Evolutionary conservation across 257 asterid species (phyloP).

Genomic region (Solanum appendiculatum): DNA sequence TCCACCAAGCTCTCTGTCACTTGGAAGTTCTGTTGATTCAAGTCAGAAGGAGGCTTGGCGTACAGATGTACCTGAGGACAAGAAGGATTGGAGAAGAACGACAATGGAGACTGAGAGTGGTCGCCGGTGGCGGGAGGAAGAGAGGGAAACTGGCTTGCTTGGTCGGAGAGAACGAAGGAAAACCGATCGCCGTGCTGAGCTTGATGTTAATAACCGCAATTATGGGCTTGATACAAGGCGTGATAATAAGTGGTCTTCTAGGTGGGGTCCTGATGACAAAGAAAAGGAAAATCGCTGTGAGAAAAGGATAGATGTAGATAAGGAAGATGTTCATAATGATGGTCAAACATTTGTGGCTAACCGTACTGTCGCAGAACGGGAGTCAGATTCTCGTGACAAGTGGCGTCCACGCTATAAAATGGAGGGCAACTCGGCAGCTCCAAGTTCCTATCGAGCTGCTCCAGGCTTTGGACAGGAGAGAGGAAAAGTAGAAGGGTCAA

Average conservation of each 20-base stretch:
- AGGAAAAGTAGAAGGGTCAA: constrained; percentile 69
- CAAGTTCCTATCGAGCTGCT: constrained; percentile 72
- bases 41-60: constrained; percentile 86
- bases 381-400: constrained; percentile 89
- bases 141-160: constrained; percentile 97
- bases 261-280: constrained; percentile 99
- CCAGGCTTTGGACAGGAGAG: constrained; percentile 93
- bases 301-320: constrained; percentile 59
- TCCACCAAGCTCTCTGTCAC: constrained; percentile 78
- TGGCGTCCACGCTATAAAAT: constrained; percentile 99
- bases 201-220: constrained; percentile 61
- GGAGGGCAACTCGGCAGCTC: constrained; percentile 62
- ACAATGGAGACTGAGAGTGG: constrained; percentile 65
- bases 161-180: constrained; percentile 92
- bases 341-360: constrained; percentile 41
- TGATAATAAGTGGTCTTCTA: constrained; percentile 85
- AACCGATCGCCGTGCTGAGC: constrained; percentile 73
- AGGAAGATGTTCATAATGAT: constrained; percentile 64
- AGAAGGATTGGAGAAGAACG: constrained; percentile 72
- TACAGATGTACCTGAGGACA: constrained; percentile 62
- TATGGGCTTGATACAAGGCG: constrained; percentile 72
- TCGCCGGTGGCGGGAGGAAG: constrained; percentile 99
- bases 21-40: constrained; percentile 65
- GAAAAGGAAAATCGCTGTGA: constrained; percentile 76
- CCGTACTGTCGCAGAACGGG: constrained; percentile 73